Evolutionary conservation across 768 basidiomycete genomes (phyloP), one percentile per base, ranked within the genome.

Genomic region (Leucosporidium scottii): DNA sequence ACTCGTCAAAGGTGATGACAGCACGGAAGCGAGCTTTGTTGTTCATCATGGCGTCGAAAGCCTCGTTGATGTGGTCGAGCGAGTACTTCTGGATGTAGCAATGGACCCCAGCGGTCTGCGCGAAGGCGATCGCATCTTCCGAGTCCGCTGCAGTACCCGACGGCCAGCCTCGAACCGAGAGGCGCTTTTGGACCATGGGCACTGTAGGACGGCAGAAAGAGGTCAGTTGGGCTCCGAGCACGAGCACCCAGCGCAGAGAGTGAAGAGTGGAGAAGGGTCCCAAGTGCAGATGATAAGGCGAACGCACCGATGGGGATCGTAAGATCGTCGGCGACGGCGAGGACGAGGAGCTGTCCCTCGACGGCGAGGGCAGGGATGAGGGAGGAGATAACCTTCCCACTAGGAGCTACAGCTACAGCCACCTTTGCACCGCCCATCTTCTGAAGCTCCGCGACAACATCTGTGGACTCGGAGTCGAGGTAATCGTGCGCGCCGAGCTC

Each of bases 351-450:
- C 31, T 61, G 63, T 7, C 75, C 75, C 25, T 50, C 39, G 27
- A 65, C 64, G 23, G 59, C 63, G 30, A 74, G 68, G 1, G 69
- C 75, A n/a, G 23, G 39, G 23, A 72, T n/a, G 49, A 75, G 66
- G 1, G 44, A 55, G 6, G 48, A 25, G 27, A 75, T 62, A 8
- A 63, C 53, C 10, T 68, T 44, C 4, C 67, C 62, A n/a, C 55
- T 50, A 1, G 74, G 74, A 0, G 74, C 74, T 27, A 61, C 44
- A 3, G 47, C 57, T 23, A 59, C 66, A 63, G 80, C 78, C 48
- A 80, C 71, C 57, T 78, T 78, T 20, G 80, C 80, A 23, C 81
- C 80, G 15, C 80, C 79, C 25, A 80, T 66, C 64, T 78, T 73
- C 67, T 77, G 68, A 20, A 80, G 73, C 48, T 71, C 74, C 44